Conservation (phyloP, 805 yeast species). For the Cyberlindnera saturnus region DNA sequence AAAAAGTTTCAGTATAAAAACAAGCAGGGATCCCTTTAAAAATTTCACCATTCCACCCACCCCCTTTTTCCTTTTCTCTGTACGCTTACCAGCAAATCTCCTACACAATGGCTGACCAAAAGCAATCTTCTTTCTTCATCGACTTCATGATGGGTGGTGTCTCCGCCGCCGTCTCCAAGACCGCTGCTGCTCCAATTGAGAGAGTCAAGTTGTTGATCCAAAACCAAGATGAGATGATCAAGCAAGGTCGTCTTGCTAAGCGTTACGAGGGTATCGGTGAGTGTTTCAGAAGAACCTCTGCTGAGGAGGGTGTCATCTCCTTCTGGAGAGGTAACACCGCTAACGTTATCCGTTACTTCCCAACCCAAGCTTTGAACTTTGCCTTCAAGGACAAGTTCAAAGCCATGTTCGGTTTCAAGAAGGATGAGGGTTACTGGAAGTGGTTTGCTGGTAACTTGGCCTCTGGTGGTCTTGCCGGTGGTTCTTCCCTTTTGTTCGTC, state of each 20-base stretch:
- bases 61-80: background rate
- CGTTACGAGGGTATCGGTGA: slow-evolving; percentile 87
- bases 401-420: slow-evolving; percentile 94
- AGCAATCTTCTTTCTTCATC: slow-evolving; percentile 43
- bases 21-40: slow-evolving; percentile 7
- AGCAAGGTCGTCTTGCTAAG: slow-evolving; percentile 89
- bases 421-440: slow-evolving; percentile 85
- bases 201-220: slow-evolving; percentile 94
- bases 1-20: slow-evolving; percentile 10
- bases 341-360: slow-evolving; percentile 97
- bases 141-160: slow-evolving; percentile 98
- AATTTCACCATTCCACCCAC: slow-evolving; percentile 2
- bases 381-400: slow-evolving; percentile 98
- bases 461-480: slow-evolving; percentile 99
- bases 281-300: slow-evolving; percentile 92
- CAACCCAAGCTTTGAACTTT: slow-evolving; percentile 97
- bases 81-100: background rate
- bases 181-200: slow-evolving; percentile 97
- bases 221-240: slow-evolving; percentile 97
- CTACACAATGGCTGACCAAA: slow-evolving; percentile 25
- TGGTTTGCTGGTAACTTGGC: slow-evolving; percentile 99
- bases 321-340: slow-evolving; percentile 99
- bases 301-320: slow-evolving; percentile 85
- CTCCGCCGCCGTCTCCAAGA: slow-evolving; percentile 97
- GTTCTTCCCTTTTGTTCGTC: slow-evolving; percentile 86